Evolutionary conservation across 2,329 filamentous ascomycete species (phyloP).

Genomic region (Aspergillus glaucus): DNA sequence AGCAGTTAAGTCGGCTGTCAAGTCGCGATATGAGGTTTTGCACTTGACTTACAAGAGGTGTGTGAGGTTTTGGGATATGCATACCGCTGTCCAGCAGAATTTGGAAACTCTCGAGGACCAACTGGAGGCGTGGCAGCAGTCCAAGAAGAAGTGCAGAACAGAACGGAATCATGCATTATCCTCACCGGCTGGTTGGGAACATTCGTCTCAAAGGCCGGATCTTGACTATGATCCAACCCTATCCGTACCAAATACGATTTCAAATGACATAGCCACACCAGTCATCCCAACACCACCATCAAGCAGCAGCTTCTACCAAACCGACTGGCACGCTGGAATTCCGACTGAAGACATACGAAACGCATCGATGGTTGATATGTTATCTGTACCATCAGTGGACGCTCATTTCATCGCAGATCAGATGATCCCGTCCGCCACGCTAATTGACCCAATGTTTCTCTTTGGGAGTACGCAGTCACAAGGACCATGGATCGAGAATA

Average conservation of each 20-base stretch:
- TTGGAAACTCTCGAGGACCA: conserved; percentile 18
- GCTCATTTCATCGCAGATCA: neutral
- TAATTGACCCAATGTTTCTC: neutral
- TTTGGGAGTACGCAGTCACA: neutral
- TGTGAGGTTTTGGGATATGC: conserved; percentile 20
- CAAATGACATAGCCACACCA: neutral
- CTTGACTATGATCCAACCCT: neutral
- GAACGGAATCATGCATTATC: neutral
- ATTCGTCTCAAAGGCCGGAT: neutral
- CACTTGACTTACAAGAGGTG: conserved; percentile 20
- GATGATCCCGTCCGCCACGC: neutral
- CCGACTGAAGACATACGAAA: neutral
- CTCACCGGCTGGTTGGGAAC: neutral
- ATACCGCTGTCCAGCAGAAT: conserved; percentile 20
- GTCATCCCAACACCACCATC: neutral
- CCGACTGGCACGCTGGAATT: neutral
- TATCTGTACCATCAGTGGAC: neutral
- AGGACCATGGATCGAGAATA: neutral
- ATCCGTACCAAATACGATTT: neutral
- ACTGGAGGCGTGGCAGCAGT: conserved; percentile 8
- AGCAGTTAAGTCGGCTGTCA: conserved; percentile 5
- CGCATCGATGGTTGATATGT: neutral
- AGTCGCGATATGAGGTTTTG: conserved; percentile 16
- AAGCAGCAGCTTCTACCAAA: neutral
- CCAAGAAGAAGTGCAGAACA: neutral